Conservation (phyloP, 495 filamentous ascomycete species). For the Aspergillus leporis region DNA sequence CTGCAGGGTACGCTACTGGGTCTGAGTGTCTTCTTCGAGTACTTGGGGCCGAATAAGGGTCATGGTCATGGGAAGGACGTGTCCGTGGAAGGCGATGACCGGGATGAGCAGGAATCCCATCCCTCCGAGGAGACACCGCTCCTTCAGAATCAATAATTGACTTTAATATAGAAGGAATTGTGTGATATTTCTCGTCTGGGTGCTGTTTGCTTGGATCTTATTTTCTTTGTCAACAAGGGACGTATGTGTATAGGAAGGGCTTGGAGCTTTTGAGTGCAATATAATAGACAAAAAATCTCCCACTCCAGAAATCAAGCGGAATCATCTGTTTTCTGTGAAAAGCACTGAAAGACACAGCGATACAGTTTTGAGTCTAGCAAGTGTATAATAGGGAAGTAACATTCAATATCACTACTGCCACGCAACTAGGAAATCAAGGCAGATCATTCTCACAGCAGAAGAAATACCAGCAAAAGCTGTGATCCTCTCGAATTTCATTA, state of each 20-base stretch:
- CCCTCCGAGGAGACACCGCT: conserved; percentile 52
- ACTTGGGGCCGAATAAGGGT: conserved; percentile 38
- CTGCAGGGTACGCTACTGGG: conserved; percentile 81
- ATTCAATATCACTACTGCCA: background rate
- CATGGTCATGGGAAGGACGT: conserved; percentile 33
- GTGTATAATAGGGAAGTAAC: background rate
- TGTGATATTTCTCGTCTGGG: background rate
- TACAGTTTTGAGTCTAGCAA: background rate
- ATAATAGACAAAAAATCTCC: background rate
- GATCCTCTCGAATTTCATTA: conserved; percentile 18
- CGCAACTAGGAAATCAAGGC: background rate
- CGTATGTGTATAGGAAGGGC: background rate
- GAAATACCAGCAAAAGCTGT: background rate
- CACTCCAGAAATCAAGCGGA: background rate
- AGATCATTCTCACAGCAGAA: conserved; percentile 1
- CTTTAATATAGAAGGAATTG: background rate
- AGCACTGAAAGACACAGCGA: background rate
- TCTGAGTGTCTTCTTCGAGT: conserved; percentile 81
- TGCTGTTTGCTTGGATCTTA: background rate
- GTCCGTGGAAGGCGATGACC: conserved; percentile 36
- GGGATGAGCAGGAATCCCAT: conserved; percentile 32
- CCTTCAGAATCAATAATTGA: conserved; percentile 32
- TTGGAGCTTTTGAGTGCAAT: background rate
- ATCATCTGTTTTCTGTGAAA: background rate
- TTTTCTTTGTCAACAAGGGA: background rate